Conservation (phyloP, 1,284 basidiomycete species). For the Melampsora americana region DNA sequence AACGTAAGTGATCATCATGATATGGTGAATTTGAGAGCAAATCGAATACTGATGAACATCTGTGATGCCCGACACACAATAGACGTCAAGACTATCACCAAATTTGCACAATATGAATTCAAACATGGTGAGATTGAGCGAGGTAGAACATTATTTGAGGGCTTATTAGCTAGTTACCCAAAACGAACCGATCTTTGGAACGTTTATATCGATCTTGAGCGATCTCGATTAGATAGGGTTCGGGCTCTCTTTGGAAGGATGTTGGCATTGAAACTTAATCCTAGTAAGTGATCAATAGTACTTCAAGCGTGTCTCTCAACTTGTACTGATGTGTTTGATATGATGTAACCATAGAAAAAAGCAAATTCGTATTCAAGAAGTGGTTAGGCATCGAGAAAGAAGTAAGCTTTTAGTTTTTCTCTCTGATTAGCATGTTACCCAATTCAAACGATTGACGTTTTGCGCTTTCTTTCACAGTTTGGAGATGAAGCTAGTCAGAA, state of each 20-base stretch:
- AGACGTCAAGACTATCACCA: conserved; percentile 92
- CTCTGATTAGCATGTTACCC: neutral
- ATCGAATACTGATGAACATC: neutral
- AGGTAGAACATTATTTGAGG: conserved; percentile 93
- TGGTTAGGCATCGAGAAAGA: conserved; percentile 78
- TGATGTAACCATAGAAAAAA: conserved; percentile 54
- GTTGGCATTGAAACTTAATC: conserved; percentile 89
- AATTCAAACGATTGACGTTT: conserved; percentile 53
- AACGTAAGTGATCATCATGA: conserved; percentile 65
- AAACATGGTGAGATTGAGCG: conserved; percentile 89
- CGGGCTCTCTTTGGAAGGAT: conserved; percentile 72
- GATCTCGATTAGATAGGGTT: conserved; percentile 67
- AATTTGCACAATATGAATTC: conserved; percentile 93
- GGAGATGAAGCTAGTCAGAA: conserved; percentile 82
- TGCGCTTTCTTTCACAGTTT: conserved; percentile 57
- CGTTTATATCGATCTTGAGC: conserved; percentile 92
- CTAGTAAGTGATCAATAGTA: conserved; percentile 62
- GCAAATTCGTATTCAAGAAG: conserved; percentile 83
- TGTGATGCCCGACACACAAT: neutral
- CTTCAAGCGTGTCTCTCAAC: neutral
- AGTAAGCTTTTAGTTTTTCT: conserved; percentile 6
- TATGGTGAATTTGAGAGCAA: neutral
- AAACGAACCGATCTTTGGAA: conserved; percentile 95
- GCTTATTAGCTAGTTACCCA: conserved; percentile 87
- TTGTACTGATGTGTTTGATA: conserved; percentile 5